A percentile compares a stretch with the other conserved stretches of the same genome.
phyloP scores from a whole-genome alignment of 805 yeast species.

The Suhomyces kilbournensis region DNA sequence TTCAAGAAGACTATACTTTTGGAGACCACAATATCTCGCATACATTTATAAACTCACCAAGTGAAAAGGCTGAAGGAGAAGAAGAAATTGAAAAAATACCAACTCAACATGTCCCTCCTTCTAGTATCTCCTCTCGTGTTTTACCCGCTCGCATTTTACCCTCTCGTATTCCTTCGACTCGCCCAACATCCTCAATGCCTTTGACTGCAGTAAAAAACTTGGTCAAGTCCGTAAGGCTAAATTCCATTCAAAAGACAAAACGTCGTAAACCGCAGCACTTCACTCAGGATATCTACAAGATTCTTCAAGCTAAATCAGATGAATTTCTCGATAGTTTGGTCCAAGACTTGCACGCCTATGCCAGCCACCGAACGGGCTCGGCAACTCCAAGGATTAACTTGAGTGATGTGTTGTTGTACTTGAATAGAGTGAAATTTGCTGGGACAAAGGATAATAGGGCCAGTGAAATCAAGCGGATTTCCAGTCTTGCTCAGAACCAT shows the following conservation, averaged over 20 bases:
- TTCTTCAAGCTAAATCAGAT: conserved; percentile 28
- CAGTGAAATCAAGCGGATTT: conserved; percentile 19
- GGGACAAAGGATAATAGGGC: conserved; percentile 7
- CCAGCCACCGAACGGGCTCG: conserved; percentile 23
- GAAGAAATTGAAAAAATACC: no score
- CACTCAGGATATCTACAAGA: conserved; percentile 12
- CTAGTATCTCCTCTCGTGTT: neutral
- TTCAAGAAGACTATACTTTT: conserved; percentile 14
- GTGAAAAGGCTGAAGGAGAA: neutral
- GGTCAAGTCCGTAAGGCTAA: conserved; percentile 10
- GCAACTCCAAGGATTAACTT: conserved; percentile 27
- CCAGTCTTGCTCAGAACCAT: conserved; percentile 31
- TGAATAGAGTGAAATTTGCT: conserved; percentile 29
- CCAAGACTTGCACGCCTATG: conserved; percentile 34
- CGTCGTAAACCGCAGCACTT: conserved; percentile 3
- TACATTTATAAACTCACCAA: conserved; percentile 3
- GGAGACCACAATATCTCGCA: conserved; percentile 5
- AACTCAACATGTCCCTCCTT: no score
- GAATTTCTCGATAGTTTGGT: conserved; percentile 29
- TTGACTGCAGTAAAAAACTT: conserved; percentile 15
- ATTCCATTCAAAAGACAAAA: neutral
- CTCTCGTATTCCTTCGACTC: neutral
- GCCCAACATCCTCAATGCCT: conserved; percentile 5
- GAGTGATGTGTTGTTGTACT: conserved; percentile 33
- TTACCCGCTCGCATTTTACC: neutral